Base-by-base conservation (phyloP, 2,329 filamentous ascomycete genomes). In the Akanthomyces uredinophilus region DNA sequence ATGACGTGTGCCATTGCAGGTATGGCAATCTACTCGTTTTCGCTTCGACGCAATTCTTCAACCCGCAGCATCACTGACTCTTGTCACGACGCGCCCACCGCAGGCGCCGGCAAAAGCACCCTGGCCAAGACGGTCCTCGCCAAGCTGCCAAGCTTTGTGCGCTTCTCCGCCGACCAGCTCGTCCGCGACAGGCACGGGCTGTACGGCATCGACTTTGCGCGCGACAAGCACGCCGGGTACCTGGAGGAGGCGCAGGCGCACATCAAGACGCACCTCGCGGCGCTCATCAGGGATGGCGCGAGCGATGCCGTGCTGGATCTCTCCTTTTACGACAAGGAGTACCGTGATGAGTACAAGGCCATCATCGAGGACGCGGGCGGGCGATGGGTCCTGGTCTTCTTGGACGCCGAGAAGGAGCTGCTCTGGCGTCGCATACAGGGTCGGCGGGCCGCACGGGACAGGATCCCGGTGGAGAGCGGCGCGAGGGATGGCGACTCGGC, bases 391-490 rank as follows among this genome's bases (percentile, higher is more conserved):
- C 60, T 75, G 5, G 65, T 74, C 0, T 69, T 73, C 22, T 57
- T 67, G 6, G 66, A 69, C 1, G 68, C 65, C 7, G 66, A 66
- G 29, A 71, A 68, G 46, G 69, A 70, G 5, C 54, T 68, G 7
- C 51, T 74, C 1, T 73, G 73, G 70, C 49, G 64, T 13, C 66
- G 74, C 24, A 73, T 75, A n/a, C 51, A 62, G n/a, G 61, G 63
- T 13, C 69, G 72, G 41, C 66, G 68, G 14, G 63, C 65, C 6
- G 49, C 61, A 11, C 65, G 66, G 29, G 61, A 68, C 43, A 35
- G 1, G 1, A 46, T 64, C 1, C 44, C 32, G 24, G 20, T 43
- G 1, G 47, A 39, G 3, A 37, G 65, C 24, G 54, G 32, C 13
- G 49, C 47, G 13, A 43, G 62, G 16, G 52, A 63, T 14, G 62